phyloP scores from a whole-genome alignment of 306 rosid species.

The Cicer yamashitae region DNA sequence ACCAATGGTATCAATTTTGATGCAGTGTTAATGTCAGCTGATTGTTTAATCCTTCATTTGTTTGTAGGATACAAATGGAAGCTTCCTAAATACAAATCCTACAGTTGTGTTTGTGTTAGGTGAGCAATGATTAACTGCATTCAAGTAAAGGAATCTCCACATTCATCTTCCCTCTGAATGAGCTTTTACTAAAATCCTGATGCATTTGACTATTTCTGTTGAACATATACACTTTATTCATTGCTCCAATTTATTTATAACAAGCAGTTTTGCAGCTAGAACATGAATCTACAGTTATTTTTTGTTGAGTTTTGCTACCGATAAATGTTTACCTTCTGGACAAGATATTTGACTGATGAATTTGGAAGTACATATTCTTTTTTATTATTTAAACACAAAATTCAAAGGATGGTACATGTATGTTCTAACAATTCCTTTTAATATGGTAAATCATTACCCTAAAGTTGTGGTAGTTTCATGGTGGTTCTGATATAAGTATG shows the following conservation, averaged over 20 bases:
- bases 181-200: conserved; percentile 4
- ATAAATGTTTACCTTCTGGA: conserved; percentile 3
- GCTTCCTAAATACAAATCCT: conserved; percentile 67
- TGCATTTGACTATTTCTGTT: conserved; percentile 6
- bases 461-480: conserved; percentile 23
- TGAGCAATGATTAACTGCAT: conserved; percentile 48
- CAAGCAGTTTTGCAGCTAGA: conserved; percentile 13
- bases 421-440: conserved; percentile 14
- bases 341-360: conserved; percentile 10
- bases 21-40: conserved; percentile 13
- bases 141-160: conserved; percentile 23
- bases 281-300: neutral
- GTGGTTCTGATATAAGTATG: conserved; percentile 16
- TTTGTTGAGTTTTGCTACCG: conserved; percentile 19
- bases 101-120: conserved; percentile 97
- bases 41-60: conserved; percentile 28
- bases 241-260: conserved; percentile 8
- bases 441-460: conserved; percentile 6
- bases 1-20: conserved; percentile 40
- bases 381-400: neutral
- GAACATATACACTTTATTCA: conserved; percentile 6
- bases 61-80: conserved; percentile 65
- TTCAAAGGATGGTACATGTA: neutral
- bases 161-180: conserved; percentile 18
- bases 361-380: neutral